Base-by-base conservation (phyloP, 2,329 filamentous ascomycete genomes). In the Tolypocladium inflatum region DNA sequence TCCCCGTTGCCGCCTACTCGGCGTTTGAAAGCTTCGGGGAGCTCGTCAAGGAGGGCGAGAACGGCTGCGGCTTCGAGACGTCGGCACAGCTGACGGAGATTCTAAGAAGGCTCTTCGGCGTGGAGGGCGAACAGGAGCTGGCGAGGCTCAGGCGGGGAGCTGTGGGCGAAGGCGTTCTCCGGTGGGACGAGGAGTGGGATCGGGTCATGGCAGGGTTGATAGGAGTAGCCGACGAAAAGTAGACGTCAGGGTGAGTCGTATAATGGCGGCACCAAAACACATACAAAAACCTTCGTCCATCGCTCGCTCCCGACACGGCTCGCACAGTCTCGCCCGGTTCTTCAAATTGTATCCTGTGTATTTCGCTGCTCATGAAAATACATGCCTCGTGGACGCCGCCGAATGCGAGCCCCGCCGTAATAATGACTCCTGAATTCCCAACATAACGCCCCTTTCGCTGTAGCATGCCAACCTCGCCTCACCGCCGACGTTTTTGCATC, bases 181-280 rank as follows among this genome's bases (percentile, higher is more conserved):
- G 93, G 52, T 99, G 94, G 94, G 88, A 95, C 65, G 88, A 91
- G 64, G 91, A 97, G 70, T 99, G 94, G 94, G 85, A 95, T 76
- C 80, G 83, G 11, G 86, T 96, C 51, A 88, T 92, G 9, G 90
- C 88, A 13, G 82, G 80, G 53, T 73, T 96, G 4, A 80, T 97
- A 56, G 85, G 80, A 1, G 66, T 83, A 21, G 64, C 63, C 26
- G 63, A 63, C 21, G 21, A 59, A 10, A 55, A 55, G 37, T 60
- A 60, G 30, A 33, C 19, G 26, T 9, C 37, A 30, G 26, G 2
- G 10, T 43, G 21, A 13, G 30, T 52, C 48, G 19, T 21, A 9
- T 21, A 9, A 52, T 7, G 10, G 9, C 10, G 26, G 17, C 30
- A 35, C 33, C 30, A 51, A n/a, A 21, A 52, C 19, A 19, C 30